phyloP scores from a whole-genome alignment of 176 grass and related monocot genomes.

The Triticum monococcum region DNA sequence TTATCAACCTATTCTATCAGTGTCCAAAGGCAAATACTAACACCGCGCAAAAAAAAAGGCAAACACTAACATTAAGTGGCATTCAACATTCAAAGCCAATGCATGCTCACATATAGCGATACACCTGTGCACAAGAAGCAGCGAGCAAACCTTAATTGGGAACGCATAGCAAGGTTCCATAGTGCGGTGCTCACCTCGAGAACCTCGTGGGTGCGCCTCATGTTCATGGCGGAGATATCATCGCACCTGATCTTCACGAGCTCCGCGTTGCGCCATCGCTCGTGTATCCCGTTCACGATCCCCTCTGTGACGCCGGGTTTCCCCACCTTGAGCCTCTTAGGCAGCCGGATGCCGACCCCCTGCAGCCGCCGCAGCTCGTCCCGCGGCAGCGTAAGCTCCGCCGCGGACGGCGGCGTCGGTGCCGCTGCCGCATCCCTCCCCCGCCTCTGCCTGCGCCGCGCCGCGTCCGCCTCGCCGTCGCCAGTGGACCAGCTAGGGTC shows the following conservation, averaged over 20 bases:
- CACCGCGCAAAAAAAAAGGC: neutral
- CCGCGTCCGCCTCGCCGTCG: conserved; percentile 23
- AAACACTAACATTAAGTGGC: neutral
- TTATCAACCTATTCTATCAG: neutral
- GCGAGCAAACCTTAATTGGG: neutral
- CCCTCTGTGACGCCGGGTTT: conserved; percentile 85
- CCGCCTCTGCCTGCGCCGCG: conserved; percentile 6
- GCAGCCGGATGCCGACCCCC: conserved; percentile 51
- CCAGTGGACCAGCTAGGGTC: conserved; percentile 74
- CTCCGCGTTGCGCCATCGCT: conserved; percentile 74
- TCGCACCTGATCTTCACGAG: conserved; percentile 84
- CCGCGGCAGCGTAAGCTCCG: conserved; percentile 70
- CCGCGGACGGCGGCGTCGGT: conserved; percentile 40
- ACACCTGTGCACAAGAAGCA: neutral
- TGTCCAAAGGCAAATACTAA: neutral
- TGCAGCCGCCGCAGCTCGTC: conserved; percentile 65
- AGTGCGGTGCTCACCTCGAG: conserved; percentile 59
- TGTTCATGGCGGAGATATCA: conserved; percentile 83
- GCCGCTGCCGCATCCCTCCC: conserved; percentile 22
- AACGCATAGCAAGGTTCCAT: neutral
- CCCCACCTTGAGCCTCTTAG: conserved; percentile 61
- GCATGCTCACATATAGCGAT: neutral
- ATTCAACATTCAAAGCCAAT: neutral
- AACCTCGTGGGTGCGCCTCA: conserved; percentile 88
- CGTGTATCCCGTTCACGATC: conserved; percentile 86